A percentile compares a stretch with the other conserved stretches of the same genome.
These are phyloP conservation scores for Lactuca saligna DNA, from an alignment of 129 eudicot genomes.

Conservation along the genomic window DNA sequence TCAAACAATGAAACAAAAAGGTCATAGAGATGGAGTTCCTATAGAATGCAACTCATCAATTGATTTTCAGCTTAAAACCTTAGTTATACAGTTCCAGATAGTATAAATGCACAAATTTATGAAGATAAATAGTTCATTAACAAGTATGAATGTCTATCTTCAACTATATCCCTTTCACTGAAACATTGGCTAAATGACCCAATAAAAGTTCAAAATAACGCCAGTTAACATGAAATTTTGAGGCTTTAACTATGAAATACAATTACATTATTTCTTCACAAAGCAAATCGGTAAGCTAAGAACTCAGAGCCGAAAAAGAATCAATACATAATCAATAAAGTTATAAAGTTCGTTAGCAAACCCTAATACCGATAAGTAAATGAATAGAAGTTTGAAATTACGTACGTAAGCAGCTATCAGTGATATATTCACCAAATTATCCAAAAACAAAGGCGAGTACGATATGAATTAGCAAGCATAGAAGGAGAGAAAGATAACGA, in stretches of 20 bases:
- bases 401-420: background rate
- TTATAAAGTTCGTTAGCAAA: constrained; percentile 6
- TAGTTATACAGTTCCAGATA: background rate
- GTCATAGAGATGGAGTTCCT: background rate
- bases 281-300: background rate
- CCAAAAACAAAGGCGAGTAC: background rate
- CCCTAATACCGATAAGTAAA: constrained; percentile 14
- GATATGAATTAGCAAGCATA: background rate
- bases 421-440: constrained; percentile 11
- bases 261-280: constrained; percentile 8
- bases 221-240: background rate
- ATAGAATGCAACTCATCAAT: background rate
- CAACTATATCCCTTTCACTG: too few relatives aligned
- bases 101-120: background rate
- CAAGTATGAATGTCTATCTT: background rate
- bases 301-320: background rate
- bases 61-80: background rate
- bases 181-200: background rate
- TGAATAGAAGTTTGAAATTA: background rate
- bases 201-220: background rate
- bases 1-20: too few relatives aligned
- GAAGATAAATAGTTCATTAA: background rate
- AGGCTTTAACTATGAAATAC: background rate
- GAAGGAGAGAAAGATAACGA: background rate
- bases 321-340: background rate